phyloP scores from a whole-genome alignment of 2,329 filamentous ascomycete species.

The Colletotrichum sp. region DNA sequence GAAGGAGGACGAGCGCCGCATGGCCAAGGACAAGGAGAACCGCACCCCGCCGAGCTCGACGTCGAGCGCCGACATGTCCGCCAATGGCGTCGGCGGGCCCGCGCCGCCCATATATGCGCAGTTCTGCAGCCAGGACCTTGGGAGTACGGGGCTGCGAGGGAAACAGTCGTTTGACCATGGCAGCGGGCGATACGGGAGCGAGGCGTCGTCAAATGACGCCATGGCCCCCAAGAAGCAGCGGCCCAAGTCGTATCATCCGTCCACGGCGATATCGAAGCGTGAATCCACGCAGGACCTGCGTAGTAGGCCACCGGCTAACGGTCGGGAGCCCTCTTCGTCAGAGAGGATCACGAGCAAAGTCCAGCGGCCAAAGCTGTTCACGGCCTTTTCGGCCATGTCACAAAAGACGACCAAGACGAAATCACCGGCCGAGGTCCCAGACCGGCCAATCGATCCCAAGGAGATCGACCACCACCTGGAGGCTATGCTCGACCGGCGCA shows the following conservation, averaged over 20 bases:
- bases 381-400: slow-evolving; percentile 39
- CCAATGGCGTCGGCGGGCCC: slow-evolving; percentile 6
- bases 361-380: slow-evolving; percentile 45
- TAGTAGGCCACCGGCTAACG: background rate
- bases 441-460: slow-evolving; percentile 56
- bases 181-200: slow-evolving; percentile 14
- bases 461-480: slow-evolving; percentile 64
- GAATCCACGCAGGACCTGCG: slow-evolving; percentile 25
- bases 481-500: slow-evolving; percentile 78
- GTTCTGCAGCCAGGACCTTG: slow-evolving; percentile 56
- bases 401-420: slow-evolving; percentile 43
- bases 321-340: slow-evolving; percentile 25
- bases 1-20: slow-evolving; percentile 55
- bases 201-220: background rate
- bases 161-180: slow-evolving; percentile 23
- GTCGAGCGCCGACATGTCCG: slow-evolving; percentile 40
- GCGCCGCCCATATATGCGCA: slow-evolving; percentile 82
- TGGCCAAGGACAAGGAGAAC: slow-evolving; percentile 81
- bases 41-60: slow-evolving; percentile 63
- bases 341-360: slow-evolving; percentile 37
- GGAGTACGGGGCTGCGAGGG: slow-evolving; percentile 21
- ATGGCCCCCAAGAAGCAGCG: slow-evolving; percentile 40
- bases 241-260: slow-evolving; percentile 56
- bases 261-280: slow-evolving; percentile 25
- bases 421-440: slow-evolving; percentile 46